Conservation (phyloP, 2,329 filamentous ascomycete genomes). For the Penicillium sp. region DNA sequence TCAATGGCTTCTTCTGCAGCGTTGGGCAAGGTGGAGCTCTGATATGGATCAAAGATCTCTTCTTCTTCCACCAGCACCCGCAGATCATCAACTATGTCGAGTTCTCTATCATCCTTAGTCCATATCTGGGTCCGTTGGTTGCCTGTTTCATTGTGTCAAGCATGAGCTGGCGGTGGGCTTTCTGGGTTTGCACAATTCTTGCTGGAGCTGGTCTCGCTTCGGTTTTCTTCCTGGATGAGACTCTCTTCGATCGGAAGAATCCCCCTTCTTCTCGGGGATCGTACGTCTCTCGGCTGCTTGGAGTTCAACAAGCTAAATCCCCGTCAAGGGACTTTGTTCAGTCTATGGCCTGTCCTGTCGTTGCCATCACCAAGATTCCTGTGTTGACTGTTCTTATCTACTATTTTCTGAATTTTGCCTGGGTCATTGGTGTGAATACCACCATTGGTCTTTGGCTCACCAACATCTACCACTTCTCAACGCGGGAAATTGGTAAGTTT, state of each 20-base stretch:
- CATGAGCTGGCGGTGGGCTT: constrained; percentile 39
- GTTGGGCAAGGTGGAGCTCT: constrained; percentile 45
- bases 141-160: constrained; percentile 41
- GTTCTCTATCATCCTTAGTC: constrained; percentile 38
- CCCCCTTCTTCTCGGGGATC: constrained; percentile 20
- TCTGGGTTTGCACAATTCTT: constrained; percentile 38
- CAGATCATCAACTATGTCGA: constrained; percentile 45
- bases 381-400: constrained; percentile 40
- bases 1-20: constrained; percentile 50
- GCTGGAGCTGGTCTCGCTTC: constrained; percentile 36
- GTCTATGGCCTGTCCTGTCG: constrained; percentile 30
- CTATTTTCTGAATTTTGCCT: constrained; percentile 45
- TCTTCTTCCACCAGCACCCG: constrained; percentile 44
- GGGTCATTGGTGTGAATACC: constrained; percentile 57
- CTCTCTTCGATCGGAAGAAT: constrained; percentile 39
- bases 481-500: constrained; percentile 51
- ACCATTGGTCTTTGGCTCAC: constrained; percentile 56
- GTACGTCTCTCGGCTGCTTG: constrained; percentile 39
- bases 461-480: constrained; percentile 54
- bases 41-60: constrained; percentile 48
- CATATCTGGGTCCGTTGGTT: constrained; percentile 36
- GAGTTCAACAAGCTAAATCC: constrained; percentile 37
- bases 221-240: constrained; percentile 41
- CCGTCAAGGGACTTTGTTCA: constrained; percentile 37
- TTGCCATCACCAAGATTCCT: constrained; percentile 42